Base-by-base conservation (phyloP, 306 rosid species). In the Oemleria cerasiformis region DNA sequence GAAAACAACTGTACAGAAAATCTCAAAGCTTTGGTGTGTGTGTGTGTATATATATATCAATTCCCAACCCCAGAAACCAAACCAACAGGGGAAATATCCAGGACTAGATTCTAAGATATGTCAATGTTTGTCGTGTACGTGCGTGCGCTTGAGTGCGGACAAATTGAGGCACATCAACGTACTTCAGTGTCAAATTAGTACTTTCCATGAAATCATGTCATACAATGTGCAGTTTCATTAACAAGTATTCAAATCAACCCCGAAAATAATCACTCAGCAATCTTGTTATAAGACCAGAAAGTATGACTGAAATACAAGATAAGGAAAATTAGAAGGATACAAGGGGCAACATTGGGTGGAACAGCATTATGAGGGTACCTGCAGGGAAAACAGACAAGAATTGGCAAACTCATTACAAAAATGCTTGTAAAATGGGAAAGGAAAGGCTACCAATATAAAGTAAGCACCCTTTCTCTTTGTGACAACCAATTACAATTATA, bases 291-390 rank as follows among this genome's bases (percentile, higher is more conserved):
- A 71, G 47, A 20, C 65, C 56, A 23, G 39, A 71, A 25, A 34
- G 45, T 34, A 30, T 25, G 47, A n/a, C 17, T 16, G 3, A 9
- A 5, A 45, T 14, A 59, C 48, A 20, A 36, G 42, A 16, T 67
- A 56, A 47, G 17, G 16, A 39, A 62, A 83, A 63, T 48, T 36
- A 51, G 34, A 89, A 91, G 97, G 98, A 94, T 94, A 94, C 97
- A 77, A 65, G 97, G 91, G 78, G 92, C 96, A 70, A 94, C 74
- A 80, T 91, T 94, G 12, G 97, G 97, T 30, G 99, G 96, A 48
- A 81, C 80, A 30, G 84, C 91, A 73, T 86, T 88, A 63, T 74
- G 86, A 48, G 99, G 74, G 74, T 94, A 94, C 78, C 99, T 94
- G 92, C 78, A 79, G 74, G 64, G 41, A 44, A 36, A 23, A 73